phyloP scores from a whole-genome alignment of 1,284 basidiomycete species.

The Singerocomus inundabilis region DNA sequence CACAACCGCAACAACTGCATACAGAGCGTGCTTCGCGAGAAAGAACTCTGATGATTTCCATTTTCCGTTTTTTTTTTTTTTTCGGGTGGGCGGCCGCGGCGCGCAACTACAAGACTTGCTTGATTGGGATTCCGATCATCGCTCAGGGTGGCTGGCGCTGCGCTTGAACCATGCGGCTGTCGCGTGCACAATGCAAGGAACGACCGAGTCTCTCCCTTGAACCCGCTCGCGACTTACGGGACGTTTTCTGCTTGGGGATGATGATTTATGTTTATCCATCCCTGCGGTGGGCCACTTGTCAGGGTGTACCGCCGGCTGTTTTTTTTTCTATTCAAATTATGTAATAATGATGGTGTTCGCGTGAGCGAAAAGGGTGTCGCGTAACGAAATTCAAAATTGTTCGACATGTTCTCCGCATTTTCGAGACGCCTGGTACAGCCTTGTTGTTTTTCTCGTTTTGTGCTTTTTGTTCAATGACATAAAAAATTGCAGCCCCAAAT shows the following conservation, averaged over 20 bases:
- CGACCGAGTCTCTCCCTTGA: too few relatives aligned
- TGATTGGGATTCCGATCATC: conserved; percentile 12
- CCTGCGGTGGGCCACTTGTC: too few relatives aligned
- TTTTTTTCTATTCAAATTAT: conserved; percentile 2
- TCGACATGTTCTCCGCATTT: conserved; percentile 32
- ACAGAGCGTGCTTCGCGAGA: too few relatives aligned
- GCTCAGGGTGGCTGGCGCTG: background rate
- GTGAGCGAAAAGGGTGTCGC: too few relatives aligned
- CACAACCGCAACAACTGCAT: background rate
- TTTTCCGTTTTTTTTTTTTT: too few relatives aligned
- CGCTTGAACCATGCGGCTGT: background rate
- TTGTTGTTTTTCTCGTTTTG: background rate
- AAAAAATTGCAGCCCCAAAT: conserved; percentile 48
- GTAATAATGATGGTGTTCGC: conserved; percentile 3
- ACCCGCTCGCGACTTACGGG: too few relatives aligned
- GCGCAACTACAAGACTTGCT: conserved; percentile 14
- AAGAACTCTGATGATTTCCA: too few relatives aligned
- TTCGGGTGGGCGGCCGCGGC: too few relatives aligned
- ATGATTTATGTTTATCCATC: too few relatives aligned
- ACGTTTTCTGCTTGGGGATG: too few relatives aligned
- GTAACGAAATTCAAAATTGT: background rate
- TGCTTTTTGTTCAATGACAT: conserved; percentile 3
- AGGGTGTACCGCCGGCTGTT: background rate
- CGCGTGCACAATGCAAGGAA: conserved; percentile 2
- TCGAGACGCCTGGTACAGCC: conserved; percentile 30